phyloP scores from a whole-genome alignment of 2,329 filamentous ascomycete species.

The Emericellopsis atlantica region DNA sequence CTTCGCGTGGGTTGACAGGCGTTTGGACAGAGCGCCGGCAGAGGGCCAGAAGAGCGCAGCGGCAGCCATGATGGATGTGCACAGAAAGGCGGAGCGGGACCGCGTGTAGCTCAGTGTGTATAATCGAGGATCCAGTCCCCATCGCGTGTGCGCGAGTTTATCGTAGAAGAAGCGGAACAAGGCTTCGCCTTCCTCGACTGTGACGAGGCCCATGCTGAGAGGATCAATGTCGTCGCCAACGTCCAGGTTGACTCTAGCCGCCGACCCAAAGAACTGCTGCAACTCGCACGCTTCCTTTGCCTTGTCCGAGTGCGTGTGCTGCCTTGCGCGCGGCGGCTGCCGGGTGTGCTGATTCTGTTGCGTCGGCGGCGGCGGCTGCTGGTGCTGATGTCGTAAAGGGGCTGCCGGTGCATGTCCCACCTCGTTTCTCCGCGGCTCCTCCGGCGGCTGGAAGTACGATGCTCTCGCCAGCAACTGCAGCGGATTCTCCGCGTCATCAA shows the following conservation, averaged over 20 bases:
- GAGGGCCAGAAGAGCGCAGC: constrained; percentile 56
- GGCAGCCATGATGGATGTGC: constrained; percentile 58
- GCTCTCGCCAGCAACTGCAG: constrained; percentile 61
- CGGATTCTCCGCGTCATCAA: constrained; percentile 66
- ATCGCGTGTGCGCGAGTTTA: constrained; percentile 59
- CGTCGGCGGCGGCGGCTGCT: background rate
- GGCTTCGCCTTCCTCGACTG: constrained; percentile 48
- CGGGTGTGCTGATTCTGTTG: background rate
- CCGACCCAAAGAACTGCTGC: constrained; percentile 53
- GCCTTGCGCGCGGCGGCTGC: background rate
- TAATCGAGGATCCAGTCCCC: constrained; percentile 57
- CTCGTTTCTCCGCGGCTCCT: constrained; percentile 4
- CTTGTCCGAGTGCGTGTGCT: background rate
- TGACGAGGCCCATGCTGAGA: constrained; percentile 57
- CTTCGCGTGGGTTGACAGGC: constrained; percentile 52
- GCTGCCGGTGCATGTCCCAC: background rate
- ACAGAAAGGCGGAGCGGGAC: constrained; percentile 55
- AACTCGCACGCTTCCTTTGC: constrained; percentile 26
- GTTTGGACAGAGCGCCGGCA: constrained; percentile 49
- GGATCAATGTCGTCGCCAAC: constrained; percentile 53
- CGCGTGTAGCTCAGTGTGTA: constrained; percentile 56
- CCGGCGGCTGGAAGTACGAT: constrained; percentile 53
- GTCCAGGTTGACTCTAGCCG: constrained; percentile 48
- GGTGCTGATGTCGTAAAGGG: background rate
- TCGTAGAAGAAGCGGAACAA: constrained; percentile 57